Percentiles rank a stretch among this genome's conserved stretches.
Evolutionary conservation across 129 eudicot genomes (phyloP).

Genomic region (Heracleum sosnowskyi): DNA sequence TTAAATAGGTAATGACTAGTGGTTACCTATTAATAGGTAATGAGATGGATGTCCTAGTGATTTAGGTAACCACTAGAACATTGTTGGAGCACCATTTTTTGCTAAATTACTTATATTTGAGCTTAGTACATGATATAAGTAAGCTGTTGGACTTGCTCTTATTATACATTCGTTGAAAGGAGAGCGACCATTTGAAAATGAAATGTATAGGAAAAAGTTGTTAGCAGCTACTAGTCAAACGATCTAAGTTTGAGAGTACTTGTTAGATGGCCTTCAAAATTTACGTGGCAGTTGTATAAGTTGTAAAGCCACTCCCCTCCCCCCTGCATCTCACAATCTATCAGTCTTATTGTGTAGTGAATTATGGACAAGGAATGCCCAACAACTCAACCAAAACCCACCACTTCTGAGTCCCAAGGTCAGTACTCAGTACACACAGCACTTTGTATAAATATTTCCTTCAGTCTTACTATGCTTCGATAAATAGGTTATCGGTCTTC

Average conservation of each 20-base stretch:
- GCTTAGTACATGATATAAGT: no score
- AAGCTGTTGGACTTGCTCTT: no score
- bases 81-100: no score
- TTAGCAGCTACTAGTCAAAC: slow-evolving; percentile 9
- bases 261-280: not conserved
- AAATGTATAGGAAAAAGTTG: not conserved
- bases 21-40: no score
- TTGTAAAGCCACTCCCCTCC: not conserved
- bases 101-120: no score
- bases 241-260: not conserved
- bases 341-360: not conserved
- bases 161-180: not conserved
- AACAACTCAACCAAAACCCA: not conserved
- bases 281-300: not conserved
- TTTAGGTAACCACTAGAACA: no score
- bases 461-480: not conserved
- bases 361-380: not conserved
- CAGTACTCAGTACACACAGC: not conserved
- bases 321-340: not conserved
- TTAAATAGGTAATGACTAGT: no score
- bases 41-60: no score
- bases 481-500: not conserved
- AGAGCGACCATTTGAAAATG: not conserved
- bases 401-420: slow-evolving; percentile 1
- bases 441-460: not conserved